Base-by-base conservation (phyloP, 1,284 basidiomycete genomes). In the Sparassis latifolia region DNA sequence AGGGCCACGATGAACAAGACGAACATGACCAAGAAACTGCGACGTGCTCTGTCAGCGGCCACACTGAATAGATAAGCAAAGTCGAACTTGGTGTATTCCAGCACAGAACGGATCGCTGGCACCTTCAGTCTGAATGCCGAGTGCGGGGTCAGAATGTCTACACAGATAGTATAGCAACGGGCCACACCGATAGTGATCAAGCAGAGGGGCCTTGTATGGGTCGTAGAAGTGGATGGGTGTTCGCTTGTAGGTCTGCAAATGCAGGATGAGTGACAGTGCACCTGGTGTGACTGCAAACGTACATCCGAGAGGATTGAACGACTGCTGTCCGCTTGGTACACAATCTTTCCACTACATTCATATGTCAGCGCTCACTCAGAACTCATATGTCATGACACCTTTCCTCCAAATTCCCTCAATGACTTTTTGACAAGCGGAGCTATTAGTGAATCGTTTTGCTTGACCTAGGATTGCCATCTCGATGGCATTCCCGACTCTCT, bases 151-250 rank as follows among this genome's bases (percentile, higher is more conserved):
- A 37, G 35, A 37, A 37, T 12, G 7, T 28, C 55, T 75, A 44
- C 52, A 88, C 87, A 92, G 82, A 61, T 96, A 94, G 66, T 97
- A 20, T 20, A 20, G 20, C 20, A 20, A 20, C 20, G 20, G 20
- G 29, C 55, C 75, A 44, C 52, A 88, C 87, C 91, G 82, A 61
- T 96, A 94, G 66, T 97, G 94, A 64, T 97, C 93, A 3, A 97
- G 78, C 30, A 97, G 67, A 9, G 94, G 92, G 0, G 94, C 93
- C 63, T 84, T 92, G 63, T 92, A 85, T 1, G 94, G 94, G 63
- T 97, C 92, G 67, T 97, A 97, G 61, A 96, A 89, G 67, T 94
- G 90, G 37, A 97, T 82, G 1, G 94, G 92, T 33, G 82, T 90
- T 47, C 86, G 81, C 72, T 97, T 97, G 70, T 97, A 97, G 38